These are phyloP conservation scores for Bolboschoenoplectus hybrid DNA, from an alignment of 202 grass and related monocot genomes.

Conservation along the genomic window DNA sequence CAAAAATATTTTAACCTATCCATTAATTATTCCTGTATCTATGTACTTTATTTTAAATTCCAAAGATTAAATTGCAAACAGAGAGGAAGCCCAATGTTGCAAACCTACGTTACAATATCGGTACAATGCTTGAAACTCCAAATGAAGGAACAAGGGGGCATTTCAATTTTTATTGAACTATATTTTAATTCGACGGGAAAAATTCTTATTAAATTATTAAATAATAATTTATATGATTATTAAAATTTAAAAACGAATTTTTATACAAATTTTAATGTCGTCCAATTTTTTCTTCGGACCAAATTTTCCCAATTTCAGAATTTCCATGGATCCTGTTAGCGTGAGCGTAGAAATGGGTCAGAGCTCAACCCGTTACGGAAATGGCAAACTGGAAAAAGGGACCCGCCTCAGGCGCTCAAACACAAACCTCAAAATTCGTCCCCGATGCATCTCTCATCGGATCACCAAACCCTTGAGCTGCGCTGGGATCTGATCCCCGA, in stretches of 20 bases:
- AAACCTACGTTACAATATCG: background rate
- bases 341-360: too few relatives aligned
- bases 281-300: too few relatives aligned
- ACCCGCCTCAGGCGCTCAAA: background rate
- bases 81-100: background rate
- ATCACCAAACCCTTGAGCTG: constrained; percentile 19
- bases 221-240: too few relatives aligned
- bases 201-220: too few relatives aligned
- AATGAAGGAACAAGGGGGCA: too few relatives aligned
- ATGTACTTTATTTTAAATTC: background rate
- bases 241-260: too few relatives aligned
- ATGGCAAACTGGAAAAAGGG: background rate
- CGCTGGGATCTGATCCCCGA: constrained; percentile 1
- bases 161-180: too few relatives aligned
- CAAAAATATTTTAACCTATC: too few relatives aligned
- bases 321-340: too few relatives aligned
- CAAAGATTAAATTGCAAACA: background rate
- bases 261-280: too few relatives aligned
- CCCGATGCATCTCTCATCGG: constrained; percentile 1
- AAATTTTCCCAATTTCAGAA: too few relatives aligned
- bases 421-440: background rate
- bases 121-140: background rate
- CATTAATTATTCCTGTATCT: background rate
- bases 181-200: too few relatives aligned
- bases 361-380: background rate